Conservation (phyloP, 495 filamentous ascomycete species). For the Pyronema omphalodes region DNA sequence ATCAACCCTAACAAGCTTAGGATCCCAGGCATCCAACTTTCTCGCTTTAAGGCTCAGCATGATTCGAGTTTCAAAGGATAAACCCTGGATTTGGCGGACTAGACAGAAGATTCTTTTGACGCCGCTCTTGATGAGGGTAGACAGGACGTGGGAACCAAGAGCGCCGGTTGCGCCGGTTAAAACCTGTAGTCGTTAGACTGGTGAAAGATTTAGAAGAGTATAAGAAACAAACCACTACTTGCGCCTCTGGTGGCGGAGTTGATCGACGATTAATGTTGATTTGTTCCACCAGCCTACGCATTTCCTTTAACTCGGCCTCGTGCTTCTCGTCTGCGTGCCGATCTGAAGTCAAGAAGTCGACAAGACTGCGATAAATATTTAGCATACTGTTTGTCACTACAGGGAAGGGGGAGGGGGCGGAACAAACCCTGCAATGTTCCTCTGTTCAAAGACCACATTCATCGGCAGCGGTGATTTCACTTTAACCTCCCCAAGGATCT, state of each 20-base stretch:
- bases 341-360: neutral
- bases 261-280: conserved; percentile 25
- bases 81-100: conserved; percentile 25
- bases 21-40: neutral
- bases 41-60: neutral
- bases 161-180: conserved; percentile 47
- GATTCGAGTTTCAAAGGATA: neutral
- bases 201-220: conserved; percentile 12
- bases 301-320: conserved; percentile 18
- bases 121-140: conserved; percentile 25
- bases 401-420: neutral
- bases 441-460: conserved; percentile 33
- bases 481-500: conserved; percentile 16
- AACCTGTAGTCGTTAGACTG: conserved; percentile 21
- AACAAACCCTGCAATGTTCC: conserved; percentile 26
- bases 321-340: conserved; percentile 2
- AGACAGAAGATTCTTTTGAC: conserved; percentile 36
- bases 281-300: conserved; percentile 12
- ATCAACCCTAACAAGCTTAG: neutral
- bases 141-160: conserved; percentile 39
- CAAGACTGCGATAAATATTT: neutral
- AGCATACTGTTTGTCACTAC: neutral
- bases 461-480: conserved; percentile 26
- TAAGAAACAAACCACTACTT: neutral
- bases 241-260: neutral